Conservation (phyloP, 2,329 filamentous ascomycete genomes). For the Aspergillus oerlinghausenensis region DNA sequence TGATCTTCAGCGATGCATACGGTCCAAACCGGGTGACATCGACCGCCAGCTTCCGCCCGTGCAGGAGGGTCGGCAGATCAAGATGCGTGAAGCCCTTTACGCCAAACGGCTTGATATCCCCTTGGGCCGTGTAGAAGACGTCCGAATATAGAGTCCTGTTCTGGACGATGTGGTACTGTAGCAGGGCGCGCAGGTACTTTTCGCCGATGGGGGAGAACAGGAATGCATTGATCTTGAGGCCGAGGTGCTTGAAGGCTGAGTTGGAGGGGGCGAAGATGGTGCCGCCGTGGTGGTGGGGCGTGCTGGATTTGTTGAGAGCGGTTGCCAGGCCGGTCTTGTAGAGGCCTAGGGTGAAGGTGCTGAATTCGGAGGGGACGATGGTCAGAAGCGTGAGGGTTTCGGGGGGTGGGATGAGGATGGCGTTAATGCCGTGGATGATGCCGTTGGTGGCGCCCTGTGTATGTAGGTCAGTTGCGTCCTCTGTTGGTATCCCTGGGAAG, state of each 20-base stretch:
- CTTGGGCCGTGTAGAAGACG: slow-evolving; percentile 55
- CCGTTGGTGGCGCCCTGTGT: slow-evolving; percentile 68
- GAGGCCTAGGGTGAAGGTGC: slow-evolving; percentile 70
- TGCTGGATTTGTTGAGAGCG: slow-evolving; percentile 43
- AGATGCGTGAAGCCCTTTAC: slow-evolving; percentile 39
- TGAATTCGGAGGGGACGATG: slow-evolving; percentile 66
- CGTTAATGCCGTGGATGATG: slow-evolving; percentile 71
- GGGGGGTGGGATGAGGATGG: slow-evolving; percentile 72
- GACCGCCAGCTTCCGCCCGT: slow-evolving; percentile 61
- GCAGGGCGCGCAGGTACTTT: slow-evolving; percentile 70
- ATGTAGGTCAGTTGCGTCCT: slow-evolving; percentile 1
- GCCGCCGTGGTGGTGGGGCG: slow-evolving; percentile 55
- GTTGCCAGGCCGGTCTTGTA: slow-evolving; percentile 67
- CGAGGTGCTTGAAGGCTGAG: slow-evolving; percentile 71
- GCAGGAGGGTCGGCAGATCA: slow-evolving; percentile 68
- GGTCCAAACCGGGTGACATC: slow-evolving; percentile 67
- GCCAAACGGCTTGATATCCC: slow-evolving; percentile 22
- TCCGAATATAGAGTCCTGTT: slow-evolving; percentile 79
- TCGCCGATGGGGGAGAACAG: slow-evolving; percentile 72
- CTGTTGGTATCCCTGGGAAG: neutral
- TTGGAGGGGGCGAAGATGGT: slow-evolving; percentile 82
- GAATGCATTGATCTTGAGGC: slow-evolving; percentile 71
- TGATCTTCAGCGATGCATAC: slow-evolving; percentile 68
- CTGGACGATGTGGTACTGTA: slow-evolving; percentile 73
- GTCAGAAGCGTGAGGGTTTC: slow-evolving; percentile 59